Conservation (phyloP, 2,329 filamentous ascomycete species). For the Lomentospora prolificans region DNA sequence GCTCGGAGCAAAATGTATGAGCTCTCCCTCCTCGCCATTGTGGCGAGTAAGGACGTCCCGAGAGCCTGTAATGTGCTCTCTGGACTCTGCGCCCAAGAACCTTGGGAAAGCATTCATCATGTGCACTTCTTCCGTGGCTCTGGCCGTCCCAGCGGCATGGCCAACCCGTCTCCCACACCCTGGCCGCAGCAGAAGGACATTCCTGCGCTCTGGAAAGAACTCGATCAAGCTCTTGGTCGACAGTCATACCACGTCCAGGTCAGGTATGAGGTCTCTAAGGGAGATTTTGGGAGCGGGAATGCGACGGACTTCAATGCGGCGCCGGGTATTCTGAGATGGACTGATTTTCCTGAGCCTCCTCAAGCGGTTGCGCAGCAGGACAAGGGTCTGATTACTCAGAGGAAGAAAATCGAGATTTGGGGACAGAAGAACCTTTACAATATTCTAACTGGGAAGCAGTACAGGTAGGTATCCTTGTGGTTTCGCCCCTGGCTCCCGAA, state of each 20-base stretch:
- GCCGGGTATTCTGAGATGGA: slow-evolving; percentile 44
- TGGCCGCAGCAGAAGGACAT: slow-evolving; percentile 28
- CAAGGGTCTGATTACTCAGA: slow-evolving; percentile 35
- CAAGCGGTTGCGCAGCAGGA: slow-evolving; percentile 19
- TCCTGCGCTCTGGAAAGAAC: slow-evolving; percentile 37
- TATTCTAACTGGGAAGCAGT: slow-evolving; percentile 41
- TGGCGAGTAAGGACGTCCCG: slow-evolving; percentile 39
- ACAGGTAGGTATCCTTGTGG: slow-evolving; percentile 42
- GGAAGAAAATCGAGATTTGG: slow-evolving; percentile 48
- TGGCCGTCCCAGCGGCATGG: slow-evolving; percentile 33
- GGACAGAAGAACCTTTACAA: slow-evolving; percentile 37
- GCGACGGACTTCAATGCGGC: slow-evolving; percentile 30
- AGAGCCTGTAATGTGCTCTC: slow-evolving; percentile 42
- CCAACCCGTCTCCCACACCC: slow-evolving; percentile 28
- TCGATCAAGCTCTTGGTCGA: slow-evolving; percentile 43
- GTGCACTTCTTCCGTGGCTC: slow-evolving; percentile 45
- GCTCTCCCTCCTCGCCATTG: slow-evolving; percentile 45
- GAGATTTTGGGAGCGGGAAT: slow-evolving; percentile 31
- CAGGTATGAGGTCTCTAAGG: slow-evolving; percentile 41
- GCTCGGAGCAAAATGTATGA: no score
- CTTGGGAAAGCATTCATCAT: slow-evolving; percentile 37
- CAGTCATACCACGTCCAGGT: slow-evolving; percentile 48
- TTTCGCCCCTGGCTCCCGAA: no score
- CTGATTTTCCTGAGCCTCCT: slow-evolving; percentile 49
- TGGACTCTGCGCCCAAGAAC: slow-evolving; percentile 47